These are phyloP conservation scores for Chaetothyriales sp. DNA, from an alignment of 2,329 filamentous ascomycete species.

Conservation along the genomic window DNA sequence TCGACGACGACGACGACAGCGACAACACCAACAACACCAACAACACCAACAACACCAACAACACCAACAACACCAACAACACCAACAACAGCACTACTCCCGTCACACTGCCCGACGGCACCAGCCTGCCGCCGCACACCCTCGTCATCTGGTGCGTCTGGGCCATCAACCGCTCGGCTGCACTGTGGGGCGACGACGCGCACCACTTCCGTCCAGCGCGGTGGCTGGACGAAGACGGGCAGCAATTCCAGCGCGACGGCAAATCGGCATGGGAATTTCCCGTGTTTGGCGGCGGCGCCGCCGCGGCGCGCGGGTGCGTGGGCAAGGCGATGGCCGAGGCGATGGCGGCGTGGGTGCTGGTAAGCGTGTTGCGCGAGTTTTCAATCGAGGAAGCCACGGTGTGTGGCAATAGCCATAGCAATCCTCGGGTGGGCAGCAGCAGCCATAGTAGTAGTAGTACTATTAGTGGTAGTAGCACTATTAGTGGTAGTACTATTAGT, in stretches of 20 bases:
- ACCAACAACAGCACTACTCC: no score
- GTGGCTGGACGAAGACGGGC: constrained; percentile 30
- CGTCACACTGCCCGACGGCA: constrained; percentile 33
- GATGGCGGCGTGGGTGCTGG: constrained; percentile 44
- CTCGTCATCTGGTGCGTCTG: constrained; percentile 52
- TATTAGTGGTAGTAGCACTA: constrained; percentile 46
- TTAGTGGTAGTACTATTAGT: no score
- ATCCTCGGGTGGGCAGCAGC: no score
- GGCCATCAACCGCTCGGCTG: constrained; percentile 46
- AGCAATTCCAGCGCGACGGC: constrained; percentile 26
- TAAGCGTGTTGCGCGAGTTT: constrained; percentile 37
- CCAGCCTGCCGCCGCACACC: constrained; percentile 37
- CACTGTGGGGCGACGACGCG: constrained; percentile 45
- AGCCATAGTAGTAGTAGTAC: constrained; percentile 32
- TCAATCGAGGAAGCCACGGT: constrained; percentile 29
- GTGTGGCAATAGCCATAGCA: background rate
- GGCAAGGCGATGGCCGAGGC: constrained; percentile 53
- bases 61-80: no score
- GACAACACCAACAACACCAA: no score
- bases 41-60: no score
- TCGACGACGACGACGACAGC: constrained; percentile 22
- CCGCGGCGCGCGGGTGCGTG: constrained; percentile 46
- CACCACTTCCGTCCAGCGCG: constrained; percentile 43
- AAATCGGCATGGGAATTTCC: constrained; percentile 41
- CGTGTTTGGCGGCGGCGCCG: constrained; percentile 54